A percentile compares a stretch with the other conserved stretches of the same genome.
phyloP scores from a whole-genome alignment of 73 alveolate genomes.

The Paramecium pentaurelia region DNA sequence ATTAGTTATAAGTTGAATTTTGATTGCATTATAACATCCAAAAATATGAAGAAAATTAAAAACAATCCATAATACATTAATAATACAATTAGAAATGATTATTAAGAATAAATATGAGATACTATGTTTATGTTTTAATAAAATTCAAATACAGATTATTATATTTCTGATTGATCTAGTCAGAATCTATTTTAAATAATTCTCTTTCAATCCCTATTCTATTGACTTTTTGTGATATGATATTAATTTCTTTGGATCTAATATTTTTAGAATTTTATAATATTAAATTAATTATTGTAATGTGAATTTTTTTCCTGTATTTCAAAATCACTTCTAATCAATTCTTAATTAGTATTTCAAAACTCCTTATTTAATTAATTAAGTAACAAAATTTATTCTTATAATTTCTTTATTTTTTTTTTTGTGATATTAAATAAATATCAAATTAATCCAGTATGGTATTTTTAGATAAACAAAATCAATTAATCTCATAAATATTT shows the following conservation, averaged over 20 bases:
- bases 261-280: too few relatives aligned
- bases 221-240: too few relatives aligned
- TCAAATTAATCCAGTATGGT: neutral
- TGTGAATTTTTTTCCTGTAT: neutral
- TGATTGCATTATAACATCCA: too few relatives aligned
- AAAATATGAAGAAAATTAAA: too few relatives aligned
- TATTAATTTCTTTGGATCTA: neutral
- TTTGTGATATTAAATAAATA: neutral
- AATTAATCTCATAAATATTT: neutral
- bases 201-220: neutral
- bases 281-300: neutral
- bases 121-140: too few relatives aligned
- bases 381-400: neutral
- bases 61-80: too few relatives aligned
- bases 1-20: too few relatives aligned
- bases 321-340: neutral
- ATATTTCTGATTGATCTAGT: too few relatives aligned
- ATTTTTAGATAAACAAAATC: neutral
- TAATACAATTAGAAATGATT: too few relatives aligned
- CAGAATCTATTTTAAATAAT: too few relatives aligned
- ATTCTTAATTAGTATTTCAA: neutral
- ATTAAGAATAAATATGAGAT: too few relatives aligned
- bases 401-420: neutral
- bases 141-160: too few relatives aligned
- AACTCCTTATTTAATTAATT: neutral